phyloP scores from a whole-genome alignment of 2,329 filamentous ascomycete species.

The Arthroderma uncinatum region DNA sequence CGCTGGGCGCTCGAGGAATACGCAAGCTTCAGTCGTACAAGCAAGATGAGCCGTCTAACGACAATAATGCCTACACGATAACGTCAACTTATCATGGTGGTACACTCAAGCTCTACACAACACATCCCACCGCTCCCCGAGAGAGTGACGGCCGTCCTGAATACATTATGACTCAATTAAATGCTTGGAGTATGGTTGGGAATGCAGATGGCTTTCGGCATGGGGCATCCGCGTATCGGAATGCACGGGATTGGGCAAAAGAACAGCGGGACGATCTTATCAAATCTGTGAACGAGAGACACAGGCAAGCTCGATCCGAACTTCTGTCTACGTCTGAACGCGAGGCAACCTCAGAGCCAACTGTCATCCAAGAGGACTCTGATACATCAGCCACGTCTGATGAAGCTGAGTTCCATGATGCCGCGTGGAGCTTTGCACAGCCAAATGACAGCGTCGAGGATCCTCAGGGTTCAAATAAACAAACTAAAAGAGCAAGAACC shows the following conservation, averaged over 20 bases:
- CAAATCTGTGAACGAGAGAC: constrained; percentile 20
- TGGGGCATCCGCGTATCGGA: constrained; percentile 33
- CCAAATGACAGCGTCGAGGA: background rate
- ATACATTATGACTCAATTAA: constrained; percentile 10
- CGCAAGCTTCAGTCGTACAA: constrained; percentile 30
- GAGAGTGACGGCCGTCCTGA: constrained; percentile 5
- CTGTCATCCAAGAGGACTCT: constrained; percentile 3
- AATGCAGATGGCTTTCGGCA: constrained; percentile 23
- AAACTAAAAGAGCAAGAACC: too few relatives aligned
- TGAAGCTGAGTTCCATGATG: constrained; percentile 8
- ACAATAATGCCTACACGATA: too few relatives aligned
- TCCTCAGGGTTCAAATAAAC: too few relatives aligned
- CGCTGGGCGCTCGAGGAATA: constrained; percentile 29
- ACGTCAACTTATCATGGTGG: constrained; percentile 16
- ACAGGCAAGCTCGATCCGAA: background rate
- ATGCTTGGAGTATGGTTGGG: constrained; percentile 5
- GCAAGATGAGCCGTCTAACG: constrained; percentile 25
- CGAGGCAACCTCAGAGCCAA: background rate
- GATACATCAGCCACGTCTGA: constrained; percentile 6
- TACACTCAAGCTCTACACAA: constrained; percentile 11
- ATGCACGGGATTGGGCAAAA: constrained; percentile 32
- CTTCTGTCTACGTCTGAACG: background rate
- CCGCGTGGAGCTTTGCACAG: constrained; percentile 4
- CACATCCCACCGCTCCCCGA: background rate
- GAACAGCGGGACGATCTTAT: constrained; percentile 31